Evolutionary conservation across 345 rosid species (phyloP).

Genomic region (Lepidium didymum): DNA sequence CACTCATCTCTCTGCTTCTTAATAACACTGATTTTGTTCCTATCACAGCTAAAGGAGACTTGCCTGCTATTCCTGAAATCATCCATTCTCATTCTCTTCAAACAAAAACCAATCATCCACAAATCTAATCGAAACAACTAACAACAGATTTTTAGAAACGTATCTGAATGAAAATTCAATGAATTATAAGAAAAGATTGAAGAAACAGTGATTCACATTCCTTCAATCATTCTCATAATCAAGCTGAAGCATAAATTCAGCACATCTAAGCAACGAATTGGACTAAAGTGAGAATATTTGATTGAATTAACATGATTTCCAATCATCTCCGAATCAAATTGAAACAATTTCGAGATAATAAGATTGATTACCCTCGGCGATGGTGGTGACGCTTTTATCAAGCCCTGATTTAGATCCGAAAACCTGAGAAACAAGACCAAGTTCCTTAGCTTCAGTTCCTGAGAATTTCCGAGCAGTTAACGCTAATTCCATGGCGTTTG

Average conservation of each 20-base stretch:
- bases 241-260: not conserved
- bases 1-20: conserved; percentile 60
- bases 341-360: not conserved
- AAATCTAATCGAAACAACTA: not conserved
- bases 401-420: conserved; percentile 55
- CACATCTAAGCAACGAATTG: not conserved
- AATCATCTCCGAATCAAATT: no score
- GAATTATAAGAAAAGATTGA: not conserved
- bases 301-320: no score
- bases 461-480: conserved; percentile 63
- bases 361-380: conserved; percentile 55
- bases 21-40: conserved; percentile 75
- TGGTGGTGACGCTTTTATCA: conserved; percentile 34
- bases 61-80: conserved; percentile 51
- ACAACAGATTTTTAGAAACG: no score
- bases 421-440: conserved; percentile 68
- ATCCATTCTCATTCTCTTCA: not conserved
- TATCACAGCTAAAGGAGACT: conserved; percentile 66
- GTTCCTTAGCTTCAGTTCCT: conserved; percentile 58
- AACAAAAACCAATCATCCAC: not conserved
- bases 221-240: not conserved
- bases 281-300: no score
- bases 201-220: not conserved
- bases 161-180: not conserved
- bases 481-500: conserved; percentile 64